phyloP scores from a whole-genome alignment of 345 rosid genomes.

The Citropsis articulata region DNA sequence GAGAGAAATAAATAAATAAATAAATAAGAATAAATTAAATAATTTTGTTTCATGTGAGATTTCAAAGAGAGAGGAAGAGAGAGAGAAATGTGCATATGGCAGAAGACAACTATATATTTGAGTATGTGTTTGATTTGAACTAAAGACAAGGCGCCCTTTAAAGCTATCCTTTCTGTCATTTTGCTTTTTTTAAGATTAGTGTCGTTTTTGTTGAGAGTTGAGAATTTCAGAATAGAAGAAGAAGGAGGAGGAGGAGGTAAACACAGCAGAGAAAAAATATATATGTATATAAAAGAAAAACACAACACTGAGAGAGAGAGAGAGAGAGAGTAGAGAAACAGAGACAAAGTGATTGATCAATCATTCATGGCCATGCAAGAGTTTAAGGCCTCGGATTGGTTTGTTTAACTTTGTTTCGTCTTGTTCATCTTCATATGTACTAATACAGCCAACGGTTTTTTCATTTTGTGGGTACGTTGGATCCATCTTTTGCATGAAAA shows the following conservation, averaged over 20 bases:
- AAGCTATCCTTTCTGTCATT: constrained; percentile 51
- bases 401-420: constrained; percentile 23
- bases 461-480: constrained; percentile 31
- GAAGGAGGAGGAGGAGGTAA: constrained; percentile 15
- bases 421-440: not conserved
- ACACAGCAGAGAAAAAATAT: constrained; percentile 4
- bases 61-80: not conserved
- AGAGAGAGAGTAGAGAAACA: constrained; percentile 5
- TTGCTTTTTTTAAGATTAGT: constrained; percentile 16
- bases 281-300: not conserved
- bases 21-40: not conserved
- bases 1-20: not conserved
- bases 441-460: not conserved
- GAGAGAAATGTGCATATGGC: not conserved
- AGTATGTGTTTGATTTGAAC: constrained; percentile 27
- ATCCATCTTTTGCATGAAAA: not conserved
- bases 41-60: not conserved
- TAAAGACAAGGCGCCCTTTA: constrained; percentile 47
- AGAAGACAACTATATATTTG: constrained; percentile 8
- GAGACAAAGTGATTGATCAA: constrained; percentile 4
- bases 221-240: constrained; percentile 18
- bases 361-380: constrained; percentile 25
- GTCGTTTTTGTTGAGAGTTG: constrained; percentile 28
- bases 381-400: constrained; percentile 28
- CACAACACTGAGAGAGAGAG: not conserved